A percentile compares a stretch with the other conserved stretches of the same genome.
Evolutionary conservation across 257 asterid species (phyloP).

Genomic region (Eustoma russellianum): DNA sequence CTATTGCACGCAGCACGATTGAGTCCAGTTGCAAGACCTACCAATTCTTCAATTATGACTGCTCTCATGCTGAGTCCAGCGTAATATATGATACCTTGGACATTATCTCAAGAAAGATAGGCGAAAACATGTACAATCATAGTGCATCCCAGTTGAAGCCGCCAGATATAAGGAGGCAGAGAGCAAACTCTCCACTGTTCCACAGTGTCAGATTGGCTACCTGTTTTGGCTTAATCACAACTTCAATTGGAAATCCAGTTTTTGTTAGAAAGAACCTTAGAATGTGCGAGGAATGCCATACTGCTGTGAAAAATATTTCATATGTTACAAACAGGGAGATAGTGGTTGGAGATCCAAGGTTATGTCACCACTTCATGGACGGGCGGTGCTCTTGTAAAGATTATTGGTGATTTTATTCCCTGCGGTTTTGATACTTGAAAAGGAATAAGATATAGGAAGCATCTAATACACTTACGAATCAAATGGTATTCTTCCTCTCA

Average conservation of each 20-base stretch:
- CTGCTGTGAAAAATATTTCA: constrained; percentile 44
- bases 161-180: constrained; percentile 11
- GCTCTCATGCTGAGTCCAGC: constrained; percentile 18
- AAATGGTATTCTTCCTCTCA: too few relatives aligned
- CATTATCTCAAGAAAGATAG: constrained; percentile 31
- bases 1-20: constrained; percentile 27
- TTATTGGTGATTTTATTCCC: constrained; percentile 43
- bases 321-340: constrained; percentile 40
- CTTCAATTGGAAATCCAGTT: constrained; percentile 33
- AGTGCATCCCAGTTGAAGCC: constrained; percentile 24
- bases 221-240: constrained; percentile 45
- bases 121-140: constrained; percentile 8
- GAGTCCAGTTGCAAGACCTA: constrained; percentile 31
- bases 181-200: constrained; percentile 18
- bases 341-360: constrained; percentile 47
- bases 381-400: constrained; percentile 59
- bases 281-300: constrained; percentile 55
- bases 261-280: constrained; percentile 50
- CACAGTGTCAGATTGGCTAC: constrained; percentile 63
- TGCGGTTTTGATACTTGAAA: too few relatives aligned
- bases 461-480: too few relatives aligned
- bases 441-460: too few relatives aligned
- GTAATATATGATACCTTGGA: constrained; percentile 31
- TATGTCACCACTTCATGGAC: constrained; percentile 49
- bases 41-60: constrained; percentile 38